Conservation (phyloP, 2,329 filamentous ascomycete species). For the Lecanicillium sp. region DNA sequence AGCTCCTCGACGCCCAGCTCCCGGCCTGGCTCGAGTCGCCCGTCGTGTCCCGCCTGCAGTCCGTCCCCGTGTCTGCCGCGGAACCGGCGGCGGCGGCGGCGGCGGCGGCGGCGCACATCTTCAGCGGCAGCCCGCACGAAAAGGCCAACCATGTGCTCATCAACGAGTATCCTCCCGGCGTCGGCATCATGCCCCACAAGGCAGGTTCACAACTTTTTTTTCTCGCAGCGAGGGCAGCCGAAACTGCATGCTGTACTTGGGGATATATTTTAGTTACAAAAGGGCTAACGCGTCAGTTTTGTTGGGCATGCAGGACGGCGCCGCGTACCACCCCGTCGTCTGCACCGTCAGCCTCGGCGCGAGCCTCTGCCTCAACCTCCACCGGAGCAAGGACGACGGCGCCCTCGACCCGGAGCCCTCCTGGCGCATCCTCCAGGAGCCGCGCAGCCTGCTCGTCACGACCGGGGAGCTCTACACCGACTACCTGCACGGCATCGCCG, state of each 20-base stretch:
- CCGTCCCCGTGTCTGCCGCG: constrained; percentile 36
- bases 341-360: constrained; percentile 84
- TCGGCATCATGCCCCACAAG: constrained; percentile 97
- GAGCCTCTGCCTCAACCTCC: constrained; percentile 71
- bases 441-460: constrained; percentile 72
- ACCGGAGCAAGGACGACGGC: constrained; percentile 57
- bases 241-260: neutral
- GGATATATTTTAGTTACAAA: neutral
- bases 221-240: too few relatives aligned
- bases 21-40: constrained; percentile 70
- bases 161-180: constrained; percentile 81
- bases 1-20: constrained; percentile 66
- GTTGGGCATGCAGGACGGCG: constrained; percentile 58
- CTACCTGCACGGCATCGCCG: constrained; percentile 69
- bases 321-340: constrained; percentile 80
- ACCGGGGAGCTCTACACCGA: constrained; percentile 61
- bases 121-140: constrained; percentile 61
- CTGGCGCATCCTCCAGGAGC: constrained; percentile 71
- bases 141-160: constrained; percentile 86
- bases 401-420: constrained; percentile 45
- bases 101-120: constrained; percentile 42
- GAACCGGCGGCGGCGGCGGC: too few relatives aligned
- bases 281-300: neutral
- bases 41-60: constrained; percentile 55
- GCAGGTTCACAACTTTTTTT: constrained; percentile 16